Conservation (phyloP, 345 rosid genomes). For the Ceriops decandra region DNA sequence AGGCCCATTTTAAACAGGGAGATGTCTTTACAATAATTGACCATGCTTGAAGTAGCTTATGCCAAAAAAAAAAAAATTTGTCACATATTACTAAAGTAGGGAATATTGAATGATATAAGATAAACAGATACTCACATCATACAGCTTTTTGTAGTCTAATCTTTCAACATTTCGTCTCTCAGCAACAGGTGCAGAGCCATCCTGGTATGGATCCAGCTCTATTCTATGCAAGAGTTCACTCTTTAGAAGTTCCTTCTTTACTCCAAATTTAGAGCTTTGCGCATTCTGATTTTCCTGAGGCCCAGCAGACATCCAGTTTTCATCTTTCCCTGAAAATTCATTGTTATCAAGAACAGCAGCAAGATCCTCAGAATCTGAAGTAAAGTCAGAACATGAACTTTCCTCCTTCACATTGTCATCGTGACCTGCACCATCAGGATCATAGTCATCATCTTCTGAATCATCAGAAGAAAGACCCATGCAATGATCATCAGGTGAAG, state of each 20-base stretch:
- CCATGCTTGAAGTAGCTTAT: background rate
- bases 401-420: constrained; percentile 43
- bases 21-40: background rate
- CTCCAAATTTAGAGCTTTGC: constrained; percentile 25
- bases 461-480: constrained; percentile 74
- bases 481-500: constrained; percentile 28
- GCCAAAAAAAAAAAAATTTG: background rate
- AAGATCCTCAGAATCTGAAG: constrained; percentile 79
- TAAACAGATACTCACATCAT: constrained; percentile 58
- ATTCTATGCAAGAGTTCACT: constrained; percentile 27
- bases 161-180: constrained; percentile 55
- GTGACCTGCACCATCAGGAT: constrained; percentile 52
- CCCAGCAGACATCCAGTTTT: constrained; percentile 7
- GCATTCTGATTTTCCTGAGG: constrained; percentile 18
- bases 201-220: constrained; percentile 39
- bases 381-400: constrained; percentile 68
- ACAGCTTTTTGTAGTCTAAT: constrained; percentile 85
- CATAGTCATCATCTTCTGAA: constrained; percentile 80
- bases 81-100: background rate
- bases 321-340: constrained; percentile 34
- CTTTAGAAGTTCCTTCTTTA: constrained; percentile 19
- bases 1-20: background rate
- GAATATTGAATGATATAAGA: background rate
- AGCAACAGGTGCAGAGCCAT: constrained; percentile 39
- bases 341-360: constrained; percentile 29